Percentiles rank a stretch among this genome's conserved stretches.
phyloP scores from a whole-genome alignment of 228 moss, liverwort and hornwort species.

The Sphagnum fallax region DNA sequence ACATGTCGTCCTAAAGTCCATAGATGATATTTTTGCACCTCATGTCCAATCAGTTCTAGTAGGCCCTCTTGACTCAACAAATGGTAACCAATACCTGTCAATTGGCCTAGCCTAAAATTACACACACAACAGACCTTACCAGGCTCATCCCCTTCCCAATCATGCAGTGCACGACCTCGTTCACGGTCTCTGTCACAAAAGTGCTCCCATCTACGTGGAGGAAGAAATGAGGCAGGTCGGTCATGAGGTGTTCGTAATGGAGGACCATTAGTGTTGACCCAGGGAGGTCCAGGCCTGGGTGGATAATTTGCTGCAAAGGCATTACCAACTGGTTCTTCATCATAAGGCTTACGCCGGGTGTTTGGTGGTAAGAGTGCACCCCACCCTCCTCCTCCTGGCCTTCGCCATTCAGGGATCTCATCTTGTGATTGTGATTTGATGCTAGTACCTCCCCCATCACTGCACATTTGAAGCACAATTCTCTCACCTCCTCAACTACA shows the following conservation, averaged over 20 bases:
- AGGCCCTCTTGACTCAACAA: too few species aligned
- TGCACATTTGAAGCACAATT: constrained; percentile 39
- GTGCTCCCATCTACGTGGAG: constrained; percentile 78
- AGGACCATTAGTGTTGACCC: constrained; percentile 70
- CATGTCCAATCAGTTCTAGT: too few species aligned
- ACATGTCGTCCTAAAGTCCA: too few species aligned
- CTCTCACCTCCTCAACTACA: constrained; percentile 21
- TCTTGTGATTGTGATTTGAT: constrained; percentile 84
- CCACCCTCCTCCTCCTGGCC: constrained; percentile 49
- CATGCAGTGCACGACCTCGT: constrained; percentile 68
- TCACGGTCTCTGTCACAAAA: constrained; percentile 71
- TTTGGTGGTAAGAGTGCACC: constrained; percentile 52
- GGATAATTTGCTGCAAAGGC: constrained; percentile 92
- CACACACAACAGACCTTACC: constrained; percentile 23
- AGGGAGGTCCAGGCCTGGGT: constrained; percentile 82
- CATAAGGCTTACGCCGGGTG: constrained; percentile 83
- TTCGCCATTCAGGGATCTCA: constrained; percentile 95
- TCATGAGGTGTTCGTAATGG: constrained; percentile 49
- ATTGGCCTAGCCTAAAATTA: too few species aligned
- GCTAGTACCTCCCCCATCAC: constrained; percentile 43
- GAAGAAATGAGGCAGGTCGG: constrained; percentile 18
- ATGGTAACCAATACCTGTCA: too few species aligned
- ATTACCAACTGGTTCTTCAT: constrained; percentile 85
- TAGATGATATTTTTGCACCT: too few species aligned
- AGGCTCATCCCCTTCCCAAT: constrained; percentile 78